Conservation (phyloP, 2,329 filamentous ascomycete species). For the Fusarium humuli region DNA sequence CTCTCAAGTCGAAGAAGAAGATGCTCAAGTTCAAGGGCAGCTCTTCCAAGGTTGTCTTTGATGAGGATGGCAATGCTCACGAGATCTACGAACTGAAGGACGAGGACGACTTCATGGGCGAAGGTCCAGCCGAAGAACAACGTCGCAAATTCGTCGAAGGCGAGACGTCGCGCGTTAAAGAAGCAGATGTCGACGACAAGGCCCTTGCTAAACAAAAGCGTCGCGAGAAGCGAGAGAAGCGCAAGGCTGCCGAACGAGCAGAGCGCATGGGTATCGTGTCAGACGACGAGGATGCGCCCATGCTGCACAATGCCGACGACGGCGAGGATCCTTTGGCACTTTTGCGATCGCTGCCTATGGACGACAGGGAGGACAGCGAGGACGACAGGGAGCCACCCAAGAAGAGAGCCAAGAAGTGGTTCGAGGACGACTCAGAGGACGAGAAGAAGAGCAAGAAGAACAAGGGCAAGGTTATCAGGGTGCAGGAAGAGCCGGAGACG, state of each 20-base stretch:
- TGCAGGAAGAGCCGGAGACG: constrained; percentile 78
- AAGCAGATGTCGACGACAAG: constrained; percentile 87
- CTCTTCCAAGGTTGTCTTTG: constrained; percentile 87
- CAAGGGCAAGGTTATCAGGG: constrained; percentile 68
- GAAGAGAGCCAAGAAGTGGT: constrained; percentile 81
- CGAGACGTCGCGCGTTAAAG: constrained; percentile 76
- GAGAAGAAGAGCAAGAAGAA: constrained; percentile 54
- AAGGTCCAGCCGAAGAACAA: constrained; percentile 81
- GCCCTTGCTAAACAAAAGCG: constrained; percentile 80
- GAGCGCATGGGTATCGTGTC: constrained; percentile 50
- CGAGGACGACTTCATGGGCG: constrained; percentile 81
- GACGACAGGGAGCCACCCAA: constrained; percentile 59
- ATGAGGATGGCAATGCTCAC: constrained; percentile 89
- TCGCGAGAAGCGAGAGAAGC: constrained; percentile 79
- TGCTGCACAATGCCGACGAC: constrained; percentile 50
- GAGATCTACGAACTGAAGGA: constrained; percentile 89
- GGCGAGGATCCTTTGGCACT: constrained; percentile 61
- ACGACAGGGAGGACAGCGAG: constrained; percentile 49
- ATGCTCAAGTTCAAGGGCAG: constrained; percentile 90
- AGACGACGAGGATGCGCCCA: constrained; percentile 47
- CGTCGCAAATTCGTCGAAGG: constrained; percentile 80
- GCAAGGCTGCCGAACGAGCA: constrained; percentile 71
- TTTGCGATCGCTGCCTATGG: constrained; percentile 67
- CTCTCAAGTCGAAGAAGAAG: constrained; percentile 95
- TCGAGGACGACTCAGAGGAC: constrained; percentile 75